Base-by-base conservation (phyloP, 169 alveolate genomes). In the Theileria annulata region DNA sequence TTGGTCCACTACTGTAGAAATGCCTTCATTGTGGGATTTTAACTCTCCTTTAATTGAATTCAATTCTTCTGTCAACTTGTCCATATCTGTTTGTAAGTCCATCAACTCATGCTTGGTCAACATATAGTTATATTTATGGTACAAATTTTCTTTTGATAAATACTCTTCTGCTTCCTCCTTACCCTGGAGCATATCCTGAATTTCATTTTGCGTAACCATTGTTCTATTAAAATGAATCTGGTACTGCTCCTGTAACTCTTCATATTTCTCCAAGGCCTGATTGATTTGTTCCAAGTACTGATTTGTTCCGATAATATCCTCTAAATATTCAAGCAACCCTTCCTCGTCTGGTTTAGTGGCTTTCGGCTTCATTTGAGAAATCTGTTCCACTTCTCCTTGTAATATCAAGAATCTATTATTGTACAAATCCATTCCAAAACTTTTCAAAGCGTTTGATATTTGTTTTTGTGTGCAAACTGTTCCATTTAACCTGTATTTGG, bases 371-470 rank as follows among this genome's bases (percentile, higher is more conserved):
- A 97, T 97, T 84, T 95, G 91, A 3, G 99, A 95, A 21, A 98
- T 96, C 70, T 96, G 95, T 80, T 97, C 99, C 23, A 98, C 99
- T 83, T 98, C 99, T 6, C 99, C 99, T 86, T 98, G 98, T 64
- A 97, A 85, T 28, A 93, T 93, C 25, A 93, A 77, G 77, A 96
- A 98, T 62, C 99, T 90, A 64, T 96, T 97, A 81, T 97, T 98
- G 30, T 94, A 95, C 59, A 98, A 88, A 82, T 97, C 99, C 42
- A 98, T 96, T 21, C 99, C 99, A 77, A 95, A 95, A 49, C 82
- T 70, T 84, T 88, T 92, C 58, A 98, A 92, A 37, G 93, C 78
- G 25, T 92, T 92, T 17, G 92, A 91, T 12, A 98, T 97, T 60
- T 97, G 98, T 59, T 91, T 92, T 74, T 95, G 95, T 17, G 95